Base-by-base conservation (phyloP, 2,329 filamentous ascomycete species). In the Aaosphaeria arxii region DNA sequence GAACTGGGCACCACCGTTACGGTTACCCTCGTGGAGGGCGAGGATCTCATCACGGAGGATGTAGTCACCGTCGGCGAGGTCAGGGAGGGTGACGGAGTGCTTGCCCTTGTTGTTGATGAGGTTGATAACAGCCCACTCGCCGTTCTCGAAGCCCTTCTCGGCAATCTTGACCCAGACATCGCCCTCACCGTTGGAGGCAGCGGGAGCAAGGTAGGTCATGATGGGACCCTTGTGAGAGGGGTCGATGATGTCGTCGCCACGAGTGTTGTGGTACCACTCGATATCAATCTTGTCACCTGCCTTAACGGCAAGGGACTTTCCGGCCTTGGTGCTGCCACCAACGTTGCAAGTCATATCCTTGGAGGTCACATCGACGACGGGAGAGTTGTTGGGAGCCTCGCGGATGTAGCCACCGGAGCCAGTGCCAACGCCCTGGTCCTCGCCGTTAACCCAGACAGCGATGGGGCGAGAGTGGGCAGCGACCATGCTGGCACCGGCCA, bases 81-180 rank as follows among this genome's bases (percentile, higher is more conserved):
- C 63, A 39, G 71, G 74, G 33, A 76, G 62, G 6, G 63, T 74
- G 55, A 75, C 66, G 48, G 62, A 67, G 59, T 75, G 67, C 48
- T 71, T 59, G 49, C 73, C 74, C 59, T 71, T 71, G 60, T 71
- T 72, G 44, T 63, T 56, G 55, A 70, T 73, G 49, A 74, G 65
- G 39, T 59, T 71, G 45, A 67, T 60, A 44, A 74, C 69, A 30
- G 67, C 74, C 67, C 74, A 74, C 6, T 52, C 57, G 6, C 63
- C 60, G 33, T 54, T 59, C 17, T 57, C 55, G 41, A 54, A 71
- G 43, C 70, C 71, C 39, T 71, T 68, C 52, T 75, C 64, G 40
- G 71, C 71, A 43, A 76, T 55, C 64, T 73, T 77, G 55, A 78
- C 71, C 77, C 77, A 82, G 64, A 79, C 78, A 50, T 72, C 69